A percentile compares a stretch with the other conserved stretches of the same genome.
These are phyloP conservation scores for Barbarea vulgaris DNA, from an alignment of 345 rosid genomes.

Conservation along the genomic window DNA sequence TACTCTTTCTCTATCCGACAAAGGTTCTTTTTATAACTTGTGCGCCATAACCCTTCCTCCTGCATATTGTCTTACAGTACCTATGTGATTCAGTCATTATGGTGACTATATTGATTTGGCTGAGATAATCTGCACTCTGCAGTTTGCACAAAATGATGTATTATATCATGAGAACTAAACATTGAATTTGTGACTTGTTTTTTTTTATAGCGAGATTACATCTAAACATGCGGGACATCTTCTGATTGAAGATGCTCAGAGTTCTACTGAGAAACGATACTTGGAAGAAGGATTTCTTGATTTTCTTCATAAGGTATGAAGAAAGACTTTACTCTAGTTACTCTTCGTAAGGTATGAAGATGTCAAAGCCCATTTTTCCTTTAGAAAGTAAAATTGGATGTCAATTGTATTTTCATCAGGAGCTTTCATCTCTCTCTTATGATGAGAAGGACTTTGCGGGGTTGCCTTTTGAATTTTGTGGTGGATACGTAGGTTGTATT, in stretches of 20 bases:
- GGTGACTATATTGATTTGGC: constrained; percentile 9
- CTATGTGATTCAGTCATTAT: constrained; percentile 13
- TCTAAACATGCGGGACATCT: constrained; percentile 60
- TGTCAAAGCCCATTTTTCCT: neutral
- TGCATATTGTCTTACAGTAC: constrained; percentile 12
- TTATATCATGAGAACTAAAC: neutral
- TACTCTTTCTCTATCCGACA: constrained; percentile 40
- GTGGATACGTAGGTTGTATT: constrained; percentile 91
- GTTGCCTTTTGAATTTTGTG: constrained; percentile 85
- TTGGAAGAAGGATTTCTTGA: constrained; percentile 79
- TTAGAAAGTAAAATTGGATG: neutral
- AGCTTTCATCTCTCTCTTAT: constrained; percentile 64
- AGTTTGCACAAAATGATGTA: neutral
- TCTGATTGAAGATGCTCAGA: constrained; percentile 61
- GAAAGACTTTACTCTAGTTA: constrained; percentile 7
- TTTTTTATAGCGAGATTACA: constrained; percentile 46
- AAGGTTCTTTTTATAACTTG: constrained; percentile 30
- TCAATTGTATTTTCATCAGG: constrained; percentile 49
- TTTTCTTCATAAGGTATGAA: constrained; percentile 69
- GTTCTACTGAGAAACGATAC: constrained; percentile 44
- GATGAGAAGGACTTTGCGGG: constrained; percentile 77
- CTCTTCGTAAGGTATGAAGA: constrained; percentile 64
- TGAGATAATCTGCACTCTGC: neutral
- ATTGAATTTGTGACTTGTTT: constrained; percentile 11
- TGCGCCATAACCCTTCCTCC: constrained; percentile 23